These are phyloP conservation scores for Paspalum notatum DNA, from an alignment of 176 grass and related monocot species.

Conservation along the genomic window DNA sequence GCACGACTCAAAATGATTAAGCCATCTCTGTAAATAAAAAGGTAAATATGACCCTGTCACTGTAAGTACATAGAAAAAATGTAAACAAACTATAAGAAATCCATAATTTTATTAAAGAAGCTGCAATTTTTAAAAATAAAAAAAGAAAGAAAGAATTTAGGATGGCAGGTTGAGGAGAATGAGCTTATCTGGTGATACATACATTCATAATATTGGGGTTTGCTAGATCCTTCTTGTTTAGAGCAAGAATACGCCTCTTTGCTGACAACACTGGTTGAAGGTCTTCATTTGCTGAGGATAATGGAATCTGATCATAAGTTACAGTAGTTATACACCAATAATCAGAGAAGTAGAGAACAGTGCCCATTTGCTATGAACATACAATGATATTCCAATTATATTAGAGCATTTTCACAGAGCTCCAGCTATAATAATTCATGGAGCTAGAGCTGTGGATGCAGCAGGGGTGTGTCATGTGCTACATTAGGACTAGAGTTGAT, in stretches of 20 bases:
- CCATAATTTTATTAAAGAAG: not conserved
- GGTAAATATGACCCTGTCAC: constrained; percentile 17
- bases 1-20: constrained; percentile 67
- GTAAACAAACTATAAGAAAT: constrained; percentile 9
- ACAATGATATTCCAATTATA: not conserved
- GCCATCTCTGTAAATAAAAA: constrained; percentile 70
- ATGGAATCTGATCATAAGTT: constrained; percentile 71
- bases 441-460: not conserved
- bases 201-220: constrained; percentile 96
- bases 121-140: not conserved
- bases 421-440: not conserved
- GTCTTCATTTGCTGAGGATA: constrained; percentile 84
- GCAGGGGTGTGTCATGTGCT: too few species aligned
- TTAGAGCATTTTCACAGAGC: not conserved
- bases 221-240: constrained; percentile 97
- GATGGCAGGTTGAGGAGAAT: constrained; percentile 9
- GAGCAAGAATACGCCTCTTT: constrained; percentile 84
- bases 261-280: constrained; percentile 68
- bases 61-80: constrained; percentile 12
- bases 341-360: constrained; percentile 25
- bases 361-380: not conserved
- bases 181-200: constrained; percentile 31
- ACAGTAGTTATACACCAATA: constrained; percentile 39
- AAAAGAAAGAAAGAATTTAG: not conserved
- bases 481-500: too few species aligned